Evolutionary conservation across 345 rosid genomes (phyloP), one percentile per base, ranked within the genome.

Genomic region (Bruguiera gymnorhiza): DNA sequence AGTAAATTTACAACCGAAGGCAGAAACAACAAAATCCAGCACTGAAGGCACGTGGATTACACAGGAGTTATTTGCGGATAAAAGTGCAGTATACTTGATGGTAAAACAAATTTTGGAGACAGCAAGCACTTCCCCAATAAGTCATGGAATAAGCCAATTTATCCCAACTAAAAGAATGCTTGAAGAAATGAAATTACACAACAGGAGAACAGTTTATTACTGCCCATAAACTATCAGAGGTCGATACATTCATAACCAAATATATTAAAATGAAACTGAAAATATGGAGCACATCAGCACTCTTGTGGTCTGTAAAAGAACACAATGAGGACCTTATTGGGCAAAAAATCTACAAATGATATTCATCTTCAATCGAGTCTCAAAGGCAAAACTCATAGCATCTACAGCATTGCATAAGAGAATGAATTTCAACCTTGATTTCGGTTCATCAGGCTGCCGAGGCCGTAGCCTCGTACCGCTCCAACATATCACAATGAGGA

Each of bases 401-500:
- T n/a, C 34, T 32, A 58, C 34, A 52, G 64, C 18, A 66, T 63
- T 8, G 63, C 54, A 51, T 10, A 4, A 34, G 62, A 62, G 53
- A 48, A 62, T 8, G 53, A 34, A 62, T 62, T 50, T 69, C 13
- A 70, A 85, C 87, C 87, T 86, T 60, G 61, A 66, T 50, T 54
- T 72, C 75, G 65, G 58, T 72, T 70, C 71, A 68, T 82, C 81
- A 85, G 72, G 87, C 88, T n/a, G 72, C 74, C 3, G 70, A 46
- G 19, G 37, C 68, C 73, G 58, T 50, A 29, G 72, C 58, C 80
- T 82, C 85, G 63, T 86, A 94, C 71, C 75, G 81, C 75, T 74
- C 62, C 84, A 86, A 71, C 96, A 85, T 71, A 10, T 89, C 92
- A 58, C 95, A 91, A 62, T 89, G 92, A 48, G 98, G 97, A 16